These are phyloP conservation scores for Penicillium odoratum DNA, from an alignment of 495 filamentous ascomycete genomes.

Conservation along the genomic window DNA sequence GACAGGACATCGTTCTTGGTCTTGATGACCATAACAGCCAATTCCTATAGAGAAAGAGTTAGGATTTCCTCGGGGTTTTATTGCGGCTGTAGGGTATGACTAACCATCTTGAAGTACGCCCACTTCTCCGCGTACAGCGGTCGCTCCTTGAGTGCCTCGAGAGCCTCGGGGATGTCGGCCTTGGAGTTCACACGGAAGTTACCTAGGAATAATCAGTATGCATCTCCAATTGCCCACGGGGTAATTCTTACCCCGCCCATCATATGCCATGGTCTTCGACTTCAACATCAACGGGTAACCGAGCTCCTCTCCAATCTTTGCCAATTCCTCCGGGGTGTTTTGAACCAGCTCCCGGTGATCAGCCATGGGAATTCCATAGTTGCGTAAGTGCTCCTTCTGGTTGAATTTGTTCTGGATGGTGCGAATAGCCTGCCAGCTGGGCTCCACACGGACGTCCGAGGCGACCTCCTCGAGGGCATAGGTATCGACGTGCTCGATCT, in stretches of 20 bases:
- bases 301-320: conserved; percentile 60
- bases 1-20: conserved; percentile 76
- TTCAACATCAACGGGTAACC: conserved; percentile 96
- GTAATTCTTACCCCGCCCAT: conserved; percentile 65
- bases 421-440: conserved; percentile 84
- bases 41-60: conserved; percentile 49
- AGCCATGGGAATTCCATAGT: conserved; percentile 68
- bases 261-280: conserved; percentile 88
- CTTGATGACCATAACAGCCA: conserved; percentile 93
- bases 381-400: conserved; percentile 80
- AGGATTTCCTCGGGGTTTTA: not conserved
- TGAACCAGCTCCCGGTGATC: conserved; percentile 61
- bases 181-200: conserved; percentile 75
- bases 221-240: not conserved
- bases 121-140: conserved; percentile 90
- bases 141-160: conserved; percentile 66
- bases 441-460: conserved; percentile 66
- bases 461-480: conserved; percentile 84
- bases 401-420: conserved; percentile 95
- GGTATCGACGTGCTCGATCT: conserved; percentile 97
- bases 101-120: conserved; percentile 72
- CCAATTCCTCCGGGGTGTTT: conserved; percentile 56
- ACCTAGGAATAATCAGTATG: conserved; percentile 35
- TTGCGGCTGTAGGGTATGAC: conserved; percentile 5
- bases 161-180: conserved; percentile 66